Evolutionary conservation across 116 monocot genomes (phyloP).

Genomic region (Papilionanthe hybrid): DNA sequence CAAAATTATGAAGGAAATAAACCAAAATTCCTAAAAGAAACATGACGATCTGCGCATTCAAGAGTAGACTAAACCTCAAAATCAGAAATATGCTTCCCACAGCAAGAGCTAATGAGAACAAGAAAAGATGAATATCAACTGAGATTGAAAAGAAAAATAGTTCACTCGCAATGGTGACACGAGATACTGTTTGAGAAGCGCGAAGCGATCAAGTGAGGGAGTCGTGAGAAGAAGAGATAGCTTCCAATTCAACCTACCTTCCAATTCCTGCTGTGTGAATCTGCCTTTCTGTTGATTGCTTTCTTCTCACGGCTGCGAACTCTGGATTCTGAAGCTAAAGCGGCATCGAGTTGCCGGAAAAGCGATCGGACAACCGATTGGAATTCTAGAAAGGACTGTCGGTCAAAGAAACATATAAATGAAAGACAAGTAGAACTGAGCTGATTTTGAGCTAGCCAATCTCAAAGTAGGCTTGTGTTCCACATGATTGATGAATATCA

Average conservation of each 20-base stretch:
- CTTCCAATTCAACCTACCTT: no score
- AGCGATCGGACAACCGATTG: background rate
- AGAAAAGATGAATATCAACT: background rate
- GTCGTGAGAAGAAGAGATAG: background rate
- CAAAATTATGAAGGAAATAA: background rate
- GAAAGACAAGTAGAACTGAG: no score
- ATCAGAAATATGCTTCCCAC: background rate
- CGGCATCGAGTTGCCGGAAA: background rate
- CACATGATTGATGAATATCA: no score
- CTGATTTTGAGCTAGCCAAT: no score
- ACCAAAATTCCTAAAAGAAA: background rate
- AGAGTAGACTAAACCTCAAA: background rate
- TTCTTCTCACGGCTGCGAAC: background rate
- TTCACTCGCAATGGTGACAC: background rate
- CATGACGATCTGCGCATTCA: background rate
- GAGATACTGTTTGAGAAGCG: background rate
- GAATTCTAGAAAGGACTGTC: no score
- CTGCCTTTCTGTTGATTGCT: no score
- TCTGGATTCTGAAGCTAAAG: no score
- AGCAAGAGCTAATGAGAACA: background rate
- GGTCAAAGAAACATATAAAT: no score
- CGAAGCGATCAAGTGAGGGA: background rate
- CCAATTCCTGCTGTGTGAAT: no score
- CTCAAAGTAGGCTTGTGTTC: no score
- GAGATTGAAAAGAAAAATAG: background rate